phyloP scores from a whole-genome alignment of 805 yeast genomes.

The Cyberlindnera veronae region DNA sequence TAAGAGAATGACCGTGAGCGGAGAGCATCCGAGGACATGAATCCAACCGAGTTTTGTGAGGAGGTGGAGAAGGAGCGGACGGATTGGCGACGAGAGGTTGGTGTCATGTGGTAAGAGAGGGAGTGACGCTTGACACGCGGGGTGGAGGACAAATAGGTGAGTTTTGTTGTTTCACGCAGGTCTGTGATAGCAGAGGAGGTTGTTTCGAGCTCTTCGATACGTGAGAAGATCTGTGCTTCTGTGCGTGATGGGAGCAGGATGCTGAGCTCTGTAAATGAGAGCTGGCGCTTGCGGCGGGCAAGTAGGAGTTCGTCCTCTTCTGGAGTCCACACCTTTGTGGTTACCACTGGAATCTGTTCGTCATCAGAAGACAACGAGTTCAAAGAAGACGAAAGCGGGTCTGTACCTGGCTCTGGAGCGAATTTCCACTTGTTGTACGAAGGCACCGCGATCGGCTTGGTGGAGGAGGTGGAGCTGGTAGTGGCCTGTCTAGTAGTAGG shows the following conservation, averaged over 20 bases:
- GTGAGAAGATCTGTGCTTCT: slow-evolving; percentile 66
- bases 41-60: slow-evolving; percentile 10
- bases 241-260: slow-evolving; percentile 70
- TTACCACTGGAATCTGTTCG: slow-evolving; percentile 3
- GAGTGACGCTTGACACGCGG: slow-evolving; percentile 16
- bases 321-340: slow-evolving; percentile 35
- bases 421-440: slow-evolving; percentile 14
- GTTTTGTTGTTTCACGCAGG: slow-evolving; percentile 6
- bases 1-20: slow-evolving; percentile 13
- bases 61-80: slow-evolving; percentile 14
- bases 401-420: slow-evolving; percentile 5
- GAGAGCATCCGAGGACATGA: slow-evolving; percentile 4
- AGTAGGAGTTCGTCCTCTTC: slow-evolving; percentile 73
- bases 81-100: slow-evolving; percentile 4
- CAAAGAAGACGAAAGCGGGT: slow-evolving; percentile 13
- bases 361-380: slow-evolving; percentile 11
- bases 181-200: slow-evolving; percentile 8
- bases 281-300: slow-evolving; percentile 50
- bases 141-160: slow-evolving; percentile 8
- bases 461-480: background rate
- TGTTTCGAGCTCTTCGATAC: slow-evolving; percentile 47
- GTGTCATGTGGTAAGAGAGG: slow-evolving; percentile 5
- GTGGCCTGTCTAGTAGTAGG: background rate
- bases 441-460: slow-evolving; percentile 6
- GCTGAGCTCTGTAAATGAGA: slow-evolving; percentile 69